Base-by-base conservation (phyloP, 2,329 filamentous ascomycete genomes). In the Didymella glomerata region DNA sequence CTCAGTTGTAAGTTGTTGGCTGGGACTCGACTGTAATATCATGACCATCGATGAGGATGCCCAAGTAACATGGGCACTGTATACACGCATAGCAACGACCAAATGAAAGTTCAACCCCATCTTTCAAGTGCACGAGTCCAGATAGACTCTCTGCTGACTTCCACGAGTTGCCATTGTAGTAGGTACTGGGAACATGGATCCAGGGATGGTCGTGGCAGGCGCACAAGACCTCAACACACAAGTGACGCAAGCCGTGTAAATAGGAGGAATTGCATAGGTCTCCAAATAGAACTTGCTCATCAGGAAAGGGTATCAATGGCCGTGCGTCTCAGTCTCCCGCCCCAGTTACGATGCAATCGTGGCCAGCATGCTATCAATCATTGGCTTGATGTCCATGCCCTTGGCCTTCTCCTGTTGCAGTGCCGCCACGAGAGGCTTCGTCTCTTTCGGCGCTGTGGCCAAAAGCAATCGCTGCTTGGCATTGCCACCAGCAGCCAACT, bases 391-490 rank as follows among this genome's bases (percentile, higher is more conserved):
- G 46, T 70, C 66, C 10, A 52, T 59, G 18, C 71, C 71, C 9
- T 62, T 64, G 41, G 65, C 66, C 55, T 68, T 72, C 52, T 68
- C 64, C 27, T 66, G 61, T 13, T 62, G 53, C 2, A 74, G 62
- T 16, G 64, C 51, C 30, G 64, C 52, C 2, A 70, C 57, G 10
- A 68, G 58, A 0, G 55, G 57, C 28, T 61, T 60, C 27, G 65
- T 60, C 47, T 67, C 63, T 28, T 34, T 49, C 10, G 58, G 58
- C 3, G 63, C 63, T 6, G 53, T 53, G 13, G 59, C 46, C 22
- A 57, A 56, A 4, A 64, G 57, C 24, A 67, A 41, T 24, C 51
- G 51, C n/a, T 60, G 57, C 48, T 55, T 60, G 2, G 25, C 14
- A 11, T 48, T 46, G 27, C 57, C 51, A 20, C 57, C 51, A 3